Percentiles rank a stretch among this genome's conserved stretches.
phyloP scores from a whole-genome alignment of 73 alveolate genomes.

The Effrenium voratum region DNA sequence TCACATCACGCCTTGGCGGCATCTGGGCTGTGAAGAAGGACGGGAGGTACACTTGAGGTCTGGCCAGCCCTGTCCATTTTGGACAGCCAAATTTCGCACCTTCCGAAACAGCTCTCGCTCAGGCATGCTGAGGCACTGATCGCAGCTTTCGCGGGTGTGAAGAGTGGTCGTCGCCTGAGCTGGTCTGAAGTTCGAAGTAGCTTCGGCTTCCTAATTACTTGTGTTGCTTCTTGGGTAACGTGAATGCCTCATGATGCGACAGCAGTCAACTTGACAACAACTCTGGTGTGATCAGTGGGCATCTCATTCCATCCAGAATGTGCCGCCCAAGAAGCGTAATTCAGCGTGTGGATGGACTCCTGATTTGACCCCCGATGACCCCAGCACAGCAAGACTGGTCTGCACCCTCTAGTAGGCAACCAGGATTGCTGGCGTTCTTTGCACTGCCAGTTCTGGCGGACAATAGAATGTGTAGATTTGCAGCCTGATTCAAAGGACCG shows the following conservation, averaged over 20 bases:
- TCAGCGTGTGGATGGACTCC: slow-evolving; percentile 77
- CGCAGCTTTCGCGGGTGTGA: slow-evolving; percentile 79
- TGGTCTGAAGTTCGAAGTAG: neutral
- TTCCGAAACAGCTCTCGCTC: neutral
- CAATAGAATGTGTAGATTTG: too few relatives aligned
- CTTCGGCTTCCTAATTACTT: neutral
- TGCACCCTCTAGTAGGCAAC: too few relatives aligned
- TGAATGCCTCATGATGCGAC: neutral
- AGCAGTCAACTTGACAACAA: neutral
- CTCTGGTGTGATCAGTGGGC: neutral
- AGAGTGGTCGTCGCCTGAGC: slow-evolving; percentile 63
- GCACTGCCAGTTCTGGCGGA: too few relatives aligned
- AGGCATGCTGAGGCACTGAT: slow-evolving; percentile 11
- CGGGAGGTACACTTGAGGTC: neutral
- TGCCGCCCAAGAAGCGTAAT: slow-evolving; percentile 30
- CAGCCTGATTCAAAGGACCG: too few relatives aligned
- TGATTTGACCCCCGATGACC: too few relatives aligned
- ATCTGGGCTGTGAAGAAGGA: too few relatives aligned
- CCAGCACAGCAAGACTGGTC: too few relatives aligned
- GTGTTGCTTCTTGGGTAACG: neutral
- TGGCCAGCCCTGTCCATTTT: neutral
- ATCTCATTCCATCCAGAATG: neutral
- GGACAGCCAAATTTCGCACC: too few relatives aligned
- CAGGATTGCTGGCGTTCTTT: too few relatives aligned
- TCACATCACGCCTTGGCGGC: slow-evolving; percentile 52